phyloP scores from a whole-genome alignment of 441 rosid genomes.

The Biscutella auriculata region DNA sequence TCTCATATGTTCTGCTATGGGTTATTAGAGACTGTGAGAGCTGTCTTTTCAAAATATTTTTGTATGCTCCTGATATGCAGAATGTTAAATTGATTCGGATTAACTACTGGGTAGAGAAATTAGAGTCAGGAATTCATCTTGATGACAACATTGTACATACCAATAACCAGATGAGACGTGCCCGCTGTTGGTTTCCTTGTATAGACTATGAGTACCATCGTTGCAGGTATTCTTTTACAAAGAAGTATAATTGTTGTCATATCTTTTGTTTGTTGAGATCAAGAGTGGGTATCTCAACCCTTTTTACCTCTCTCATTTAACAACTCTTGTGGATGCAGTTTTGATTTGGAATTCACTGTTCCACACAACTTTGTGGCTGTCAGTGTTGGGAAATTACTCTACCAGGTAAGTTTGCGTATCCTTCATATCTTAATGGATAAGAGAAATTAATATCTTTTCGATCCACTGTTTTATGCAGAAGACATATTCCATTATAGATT shows the following conservation, averaged over 20 bases:
- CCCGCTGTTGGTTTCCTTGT: constrained; percentile 96
- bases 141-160: constrained; percentile 69
- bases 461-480: not conserved
- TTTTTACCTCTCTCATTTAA: not conserved
- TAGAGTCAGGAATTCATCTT: constrained; percentile 81
- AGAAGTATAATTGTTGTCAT: not conserved
- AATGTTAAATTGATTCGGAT: constrained; percentile 83
- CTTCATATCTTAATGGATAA: constrained; percentile 5
- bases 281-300: not conserved
- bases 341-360: constrained; percentile 89
- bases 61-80: constrained; percentile 41
- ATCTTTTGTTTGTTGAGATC: constrained; percentile 1
- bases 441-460: not conserved
- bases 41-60: not conserved
- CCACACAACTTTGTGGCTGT: constrained; percentile 82
- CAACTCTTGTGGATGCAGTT: constrained; percentile 38
- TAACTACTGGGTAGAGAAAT: constrained; percentile 83
- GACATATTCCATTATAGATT: not conserved
- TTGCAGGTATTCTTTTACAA: constrained; percentile 52
- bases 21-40: not conserved
- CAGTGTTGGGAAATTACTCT: constrained; percentile 71
- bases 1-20: not conserved
- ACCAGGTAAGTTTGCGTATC: constrained; percentile 53
- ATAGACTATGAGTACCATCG: constrained; percentile 70
- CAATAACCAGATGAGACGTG: constrained; percentile 85